Conservation (phyloP, 2,329 filamentous ascomycete genomes). For the Cylindrodendrum hubeiense region DNA sequence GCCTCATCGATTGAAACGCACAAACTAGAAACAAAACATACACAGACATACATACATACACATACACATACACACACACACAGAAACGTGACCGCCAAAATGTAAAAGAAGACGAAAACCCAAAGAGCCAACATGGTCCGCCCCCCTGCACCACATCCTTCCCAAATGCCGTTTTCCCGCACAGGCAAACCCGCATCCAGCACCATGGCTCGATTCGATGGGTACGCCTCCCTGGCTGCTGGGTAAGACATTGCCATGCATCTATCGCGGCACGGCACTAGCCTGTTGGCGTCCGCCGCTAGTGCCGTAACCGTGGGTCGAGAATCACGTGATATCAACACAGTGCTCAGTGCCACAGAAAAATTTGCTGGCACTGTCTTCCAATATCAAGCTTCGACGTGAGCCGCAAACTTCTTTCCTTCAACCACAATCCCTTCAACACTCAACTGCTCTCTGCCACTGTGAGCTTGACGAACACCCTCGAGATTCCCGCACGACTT, state of each 20-base stretch:
- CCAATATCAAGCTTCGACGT: constrained; percentile 47
- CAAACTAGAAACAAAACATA: background rate
- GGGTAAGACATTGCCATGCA: constrained; percentile 37
- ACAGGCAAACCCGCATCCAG: constrained; percentile 20
- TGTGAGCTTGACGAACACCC: constrained; percentile 20
- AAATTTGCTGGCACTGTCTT: constrained; percentile 49
- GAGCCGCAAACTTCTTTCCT: constrained; percentile 33
- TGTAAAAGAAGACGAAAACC: background rate
- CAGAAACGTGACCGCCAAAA: background rate
- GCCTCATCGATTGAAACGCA: background rate
- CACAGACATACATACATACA: background rate
- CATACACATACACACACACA: background rate
- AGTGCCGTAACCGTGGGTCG: constrained; percentile 19
- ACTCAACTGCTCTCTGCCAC: constrained; percentile 22
- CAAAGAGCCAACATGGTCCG: background rate
- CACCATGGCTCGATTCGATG: constrained; percentile 17
- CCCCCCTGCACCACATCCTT: constrained; percentile 20
- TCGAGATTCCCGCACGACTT: constrained; percentile 21
- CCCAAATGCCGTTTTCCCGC: constrained; percentile 13
- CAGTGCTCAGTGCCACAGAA: constrained; percentile 42
- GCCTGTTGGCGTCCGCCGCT: constrained; percentile 33
- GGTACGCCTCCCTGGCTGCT: constrained; percentile 10
- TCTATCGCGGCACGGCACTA: constrained; percentile 41
- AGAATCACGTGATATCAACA: constrained; percentile 39
- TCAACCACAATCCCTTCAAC: constrained; percentile 32